Evolutionary conservation across 1,284 basidiomycete genomes (phyloP), one percentile per base, ranked within the genome.

Genomic region (Irpex sp.): DNA sequence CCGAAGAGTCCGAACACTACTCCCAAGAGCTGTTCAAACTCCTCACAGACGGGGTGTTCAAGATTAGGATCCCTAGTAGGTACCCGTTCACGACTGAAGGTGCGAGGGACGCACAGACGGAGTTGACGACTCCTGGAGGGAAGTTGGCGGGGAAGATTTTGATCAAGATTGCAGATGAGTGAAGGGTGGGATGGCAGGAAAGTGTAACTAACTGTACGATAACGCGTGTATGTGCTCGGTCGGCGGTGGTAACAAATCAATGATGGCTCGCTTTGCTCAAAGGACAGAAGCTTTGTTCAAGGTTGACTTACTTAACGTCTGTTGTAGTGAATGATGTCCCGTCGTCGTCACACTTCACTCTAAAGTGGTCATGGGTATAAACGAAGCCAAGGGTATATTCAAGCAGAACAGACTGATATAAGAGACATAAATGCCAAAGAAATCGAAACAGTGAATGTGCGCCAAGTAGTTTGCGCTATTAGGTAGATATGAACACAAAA

Each of bases 51-150:
- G 90, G 88, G 0, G 78, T 77, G 0, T 70, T 98, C 68, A 91
- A 90, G 73, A 82, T 92, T 61, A 81, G 85, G 54, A 80, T 96
- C 15, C 86, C 88, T 76, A 85, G 89, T 65, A 89, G 90, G 60
- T 98, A 97, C 69, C 84, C 85, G 0, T 95, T 98, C 77, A 88
- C 90, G 0, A 85, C 87, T 0, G 90, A 96, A 63, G 95, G 93
- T 0, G 85, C 91, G 5, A 81, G 79, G 65, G 81, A 90, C 67
- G 88, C 94, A 0, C 95, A 98, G 69, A 80, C 73, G 2, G 95
- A 97, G 72, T 82, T 98, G 63, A 83, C 82, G 1, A 69, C 67
- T 2, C 69, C 68, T 0, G 79, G 85, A n/a, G 87, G 94, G 53
- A 87, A 85, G 72, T 94, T 94, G 19, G 84, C 83, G 1, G 95